Percentiles rank a stretch among this genome's conserved stretches.
phyloP scores from a whole-genome alignment of 208 protist genomes.

The Herpetomonas samuelpessoai region DNA sequence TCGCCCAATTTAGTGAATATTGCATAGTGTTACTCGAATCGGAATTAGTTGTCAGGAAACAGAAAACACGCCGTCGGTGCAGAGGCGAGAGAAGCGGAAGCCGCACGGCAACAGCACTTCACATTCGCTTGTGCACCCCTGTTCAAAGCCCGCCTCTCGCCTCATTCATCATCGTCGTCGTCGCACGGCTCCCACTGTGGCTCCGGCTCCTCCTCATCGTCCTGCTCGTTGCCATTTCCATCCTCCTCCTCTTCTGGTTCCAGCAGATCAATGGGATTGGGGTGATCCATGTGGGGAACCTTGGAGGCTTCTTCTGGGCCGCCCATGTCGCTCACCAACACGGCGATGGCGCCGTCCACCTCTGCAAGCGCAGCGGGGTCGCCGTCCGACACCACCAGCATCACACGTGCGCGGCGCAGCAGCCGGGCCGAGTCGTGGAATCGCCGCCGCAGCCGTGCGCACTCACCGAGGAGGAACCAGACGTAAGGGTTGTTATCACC shows the following conservation, averaged over 20 bases:
- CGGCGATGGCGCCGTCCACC: conserved; percentile 71
- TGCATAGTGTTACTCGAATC: too few relatives aligned
- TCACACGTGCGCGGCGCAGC: conserved; percentile 75
- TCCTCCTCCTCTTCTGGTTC: conserved; percentile 48
- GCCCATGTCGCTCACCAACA: conserved; percentile 87
- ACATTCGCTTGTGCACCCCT: too few relatives aligned
- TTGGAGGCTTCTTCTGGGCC: conserved; percentile 64
- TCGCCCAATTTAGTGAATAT: too few relatives aligned
- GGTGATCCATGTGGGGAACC: conserved; percentile 76
- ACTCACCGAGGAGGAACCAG: conserved; percentile 91
- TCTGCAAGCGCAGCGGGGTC: conserved; percentile 59
- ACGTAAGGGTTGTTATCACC: conserved; percentile 92
- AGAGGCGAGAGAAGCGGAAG: too few relatives aligned
- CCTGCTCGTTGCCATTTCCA: conserved; percentile 23
- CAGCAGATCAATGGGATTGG: conserved; percentile 82
- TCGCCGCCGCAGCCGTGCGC: conserved; percentile 69
- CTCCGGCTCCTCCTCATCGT: conserved; percentile 54
- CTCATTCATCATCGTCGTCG: conserved; percentile 30
- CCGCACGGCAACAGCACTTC: too few relatives aligned
- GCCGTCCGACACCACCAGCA: conserved; percentile 67
- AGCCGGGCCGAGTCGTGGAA: conserved; percentile 78
- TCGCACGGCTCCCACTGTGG: conserved; percentile 70
- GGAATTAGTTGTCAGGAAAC: too few relatives aligned
- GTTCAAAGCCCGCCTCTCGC: too few relatives aligned
- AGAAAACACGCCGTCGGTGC: too few relatives aligned